Percentiles rank a stretch among this genome's conserved stretches.
phyloP scores from a whole-genome alignment of 1,139 yeast species.

The Geotrichum restrictum region DNA sequence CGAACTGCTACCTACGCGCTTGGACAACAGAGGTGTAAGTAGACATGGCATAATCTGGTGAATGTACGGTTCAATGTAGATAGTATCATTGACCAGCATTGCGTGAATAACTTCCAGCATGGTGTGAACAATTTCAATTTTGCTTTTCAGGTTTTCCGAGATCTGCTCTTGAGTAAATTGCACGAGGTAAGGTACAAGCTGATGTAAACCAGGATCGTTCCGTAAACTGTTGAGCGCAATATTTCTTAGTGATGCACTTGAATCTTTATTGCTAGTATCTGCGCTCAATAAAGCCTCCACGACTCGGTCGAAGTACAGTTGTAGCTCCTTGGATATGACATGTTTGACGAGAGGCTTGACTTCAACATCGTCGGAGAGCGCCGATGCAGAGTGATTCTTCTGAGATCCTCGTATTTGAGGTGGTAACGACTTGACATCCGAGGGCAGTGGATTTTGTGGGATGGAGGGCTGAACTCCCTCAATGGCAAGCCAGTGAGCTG shows the following conservation, averaged over 20 bases:
- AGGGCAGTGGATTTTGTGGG: constrained; percentile 89
- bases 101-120: constrained; percentile 90
- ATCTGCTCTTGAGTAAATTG: constrained; percentile 96
- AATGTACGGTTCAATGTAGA: constrained; percentile 91
- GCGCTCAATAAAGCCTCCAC: constrained; percentile 62
- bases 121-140: constrained; percentile 68
- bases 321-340: constrained; percentile 88
- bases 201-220: constrained; percentile 95
- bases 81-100: constrained; percentile 73
- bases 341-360: constrained; percentile 95
- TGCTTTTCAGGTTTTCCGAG: constrained; percentile 71
- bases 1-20: constrained; percentile 66
- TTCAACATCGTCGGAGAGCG: constrained; percentile 55
- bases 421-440: constrained; percentile 42
- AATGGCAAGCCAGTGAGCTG: constrained; percentile 98
- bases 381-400: constrained; percentile 36
- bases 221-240: constrained; percentile 83
- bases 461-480: constrained; percentile 98
- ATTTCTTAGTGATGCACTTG: constrained; percentile 45
- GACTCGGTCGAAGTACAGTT: constrained; percentile 86
- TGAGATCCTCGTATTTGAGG: constrained; percentile 45
- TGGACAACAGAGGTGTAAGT: constrained; percentile 81
- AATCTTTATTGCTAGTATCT: constrained; percentile 41
- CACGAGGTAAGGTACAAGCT: constrained; percentile 90
- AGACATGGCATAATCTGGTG: constrained; percentile 96